Evolutionary conservation across 2,329 filamentous ascomycete species (phyloP), one percentile per base, ranked within the genome.

Genomic region (Curvularia hawaiiensis): DNA sequence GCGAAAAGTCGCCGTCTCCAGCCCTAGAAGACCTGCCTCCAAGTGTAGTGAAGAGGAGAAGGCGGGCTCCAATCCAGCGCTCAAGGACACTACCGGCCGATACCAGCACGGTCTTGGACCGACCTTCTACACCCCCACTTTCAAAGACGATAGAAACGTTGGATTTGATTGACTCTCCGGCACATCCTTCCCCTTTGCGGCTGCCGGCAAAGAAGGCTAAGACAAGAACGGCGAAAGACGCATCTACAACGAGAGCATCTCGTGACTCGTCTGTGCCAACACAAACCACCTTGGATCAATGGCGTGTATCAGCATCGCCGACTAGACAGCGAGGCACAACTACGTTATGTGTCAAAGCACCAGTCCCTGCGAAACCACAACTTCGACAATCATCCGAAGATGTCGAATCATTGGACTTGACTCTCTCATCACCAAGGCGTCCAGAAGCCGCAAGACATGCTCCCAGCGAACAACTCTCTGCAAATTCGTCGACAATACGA

Each of bases 241-340:
- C 39, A 24, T 45, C 52, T 16, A 44, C 20, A 8, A 47, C 54
- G 4, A 62, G 59, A 50, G 18, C 53, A 24, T 33, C 39, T 18
- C 65, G 58, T 7, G 62, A 57, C 18, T 30, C 45, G 12, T 68
- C 63, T n/a, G 52, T 69, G 18, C 61, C 58, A 1, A 69, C 53
- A 20, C 73, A 75, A 48, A 67, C 69, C 7, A 75, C 71, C 3
- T 49, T 75, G 12, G 73, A 75, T 58, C 50, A 60, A 49, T 74
- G 71, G 72, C 54, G 65, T 54, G 64, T 59, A 16, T 70, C 70
- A 7, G 58, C 56, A 14, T 70, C 69, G 26, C 71, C 72, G 1
- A 70, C 64, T 5, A 71, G 67, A 33, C 14, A 56, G 33, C 56
- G 60, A 9, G 51, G 45, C 9, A 51, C 50, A 1, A 55, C 52